Conservation (phyloP, 148 eudicot genomes). For the Agrostemma githago region DNA sequence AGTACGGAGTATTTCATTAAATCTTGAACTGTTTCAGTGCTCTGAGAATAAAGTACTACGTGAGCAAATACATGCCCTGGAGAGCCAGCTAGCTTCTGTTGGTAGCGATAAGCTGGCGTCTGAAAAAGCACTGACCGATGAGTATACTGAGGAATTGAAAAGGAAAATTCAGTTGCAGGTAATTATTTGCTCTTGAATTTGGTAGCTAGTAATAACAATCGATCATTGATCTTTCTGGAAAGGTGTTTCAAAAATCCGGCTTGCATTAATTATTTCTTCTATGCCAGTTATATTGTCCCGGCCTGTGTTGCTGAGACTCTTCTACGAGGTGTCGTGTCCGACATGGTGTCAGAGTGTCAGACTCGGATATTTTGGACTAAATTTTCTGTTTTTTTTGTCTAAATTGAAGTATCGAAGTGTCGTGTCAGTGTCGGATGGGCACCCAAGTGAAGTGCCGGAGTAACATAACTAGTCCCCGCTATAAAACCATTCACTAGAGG, state of each 20-base stretch:
- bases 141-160: constrained; percentile 57
- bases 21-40: constrained; percentile 38
- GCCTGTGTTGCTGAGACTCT: too few relatives aligned
- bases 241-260: not conserved
- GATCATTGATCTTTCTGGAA: not conserved
- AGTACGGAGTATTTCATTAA: too few relatives aligned
- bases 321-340: too few relatives aligned
- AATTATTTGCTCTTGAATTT: constrained; percentile 4
- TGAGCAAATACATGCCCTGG: constrained; percentile 54
- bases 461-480: too few relatives aligned
- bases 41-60: constrained; percentile 65
- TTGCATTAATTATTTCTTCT: not conserved
- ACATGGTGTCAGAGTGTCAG: too few relatives aligned
- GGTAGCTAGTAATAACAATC: not conserved
- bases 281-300: too few relatives aligned
- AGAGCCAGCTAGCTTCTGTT: constrained; percentile 58
- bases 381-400: too few relatives aligned
- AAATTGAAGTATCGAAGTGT: too few relatives aligned
- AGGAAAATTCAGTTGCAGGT: constrained; percentile 82
- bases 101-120: constrained; percentile 34
- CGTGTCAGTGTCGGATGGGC: too few relatives aligned
- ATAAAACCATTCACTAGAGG: too few relatives aligned
- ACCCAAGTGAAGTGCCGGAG: too few relatives aligned
- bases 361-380: too few relatives aligned
- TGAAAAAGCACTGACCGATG: constrained; percentile 41